Evolutionary conservation across 2,329 filamentous ascomycete species (phyloP).

Genomic region (Verticillium nonalfalfae): DNA sequence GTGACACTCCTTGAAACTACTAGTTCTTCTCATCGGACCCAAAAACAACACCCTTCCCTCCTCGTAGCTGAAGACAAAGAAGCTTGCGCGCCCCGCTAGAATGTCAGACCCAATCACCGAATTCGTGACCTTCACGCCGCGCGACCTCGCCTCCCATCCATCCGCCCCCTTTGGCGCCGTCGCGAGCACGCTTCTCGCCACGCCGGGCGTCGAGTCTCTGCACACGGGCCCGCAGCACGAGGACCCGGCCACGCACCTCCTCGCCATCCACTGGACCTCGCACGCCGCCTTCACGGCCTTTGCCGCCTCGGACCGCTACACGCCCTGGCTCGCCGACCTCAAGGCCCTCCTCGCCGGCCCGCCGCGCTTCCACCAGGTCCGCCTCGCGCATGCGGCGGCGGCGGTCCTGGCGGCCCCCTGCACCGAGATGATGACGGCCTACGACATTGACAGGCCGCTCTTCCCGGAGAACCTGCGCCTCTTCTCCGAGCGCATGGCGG

Average conservation of each 20-base stretch:
- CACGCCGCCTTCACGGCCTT: slow-evolving; percentile 28
- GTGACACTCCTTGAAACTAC: no score
- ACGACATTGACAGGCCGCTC: slow-evolving; percentile 19
- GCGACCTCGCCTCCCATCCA: slow-evolving; percentile 2
- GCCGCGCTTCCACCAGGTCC: slow-evolving; percentile 15
- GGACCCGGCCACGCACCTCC: slow-evolving; percentile 22
- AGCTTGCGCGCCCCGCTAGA: neutral
- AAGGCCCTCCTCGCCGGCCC: slow-evolving; percentile 19
- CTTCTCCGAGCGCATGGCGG: slow-evolving; percentile 22
- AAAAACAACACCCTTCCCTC: neutral
- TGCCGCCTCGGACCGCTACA: slow-evolving; percentile 30
- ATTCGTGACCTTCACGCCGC: slow-evolving; percentile 9
- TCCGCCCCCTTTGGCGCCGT: slow-evolving; percentile 9
- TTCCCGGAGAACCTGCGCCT: slow-evolving; percentile 7
- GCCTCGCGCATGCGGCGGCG: slow-evolving; percentile 18
- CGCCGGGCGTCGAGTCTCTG: slow-evolving; percentile 23
- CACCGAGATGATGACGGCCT: slow-evolving; percentile 30
- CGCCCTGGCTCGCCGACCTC: slow-evolving; percentile 31
- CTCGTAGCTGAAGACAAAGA: neutral
- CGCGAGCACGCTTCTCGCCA: slow-evolving; percentile 8
- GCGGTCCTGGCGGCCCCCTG: slow-evolving; percentile 14
- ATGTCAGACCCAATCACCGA: slow-evolving; percentile 7
- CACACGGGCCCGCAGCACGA: slow-evolving; percentile 28
- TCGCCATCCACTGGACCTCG: slow-evolving; percentile 27
- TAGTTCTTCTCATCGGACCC: neutral